Evolutionary conservation across 805 yeast species (phyloP).

Genomic region (Ogataea zsoltii): DNA sequence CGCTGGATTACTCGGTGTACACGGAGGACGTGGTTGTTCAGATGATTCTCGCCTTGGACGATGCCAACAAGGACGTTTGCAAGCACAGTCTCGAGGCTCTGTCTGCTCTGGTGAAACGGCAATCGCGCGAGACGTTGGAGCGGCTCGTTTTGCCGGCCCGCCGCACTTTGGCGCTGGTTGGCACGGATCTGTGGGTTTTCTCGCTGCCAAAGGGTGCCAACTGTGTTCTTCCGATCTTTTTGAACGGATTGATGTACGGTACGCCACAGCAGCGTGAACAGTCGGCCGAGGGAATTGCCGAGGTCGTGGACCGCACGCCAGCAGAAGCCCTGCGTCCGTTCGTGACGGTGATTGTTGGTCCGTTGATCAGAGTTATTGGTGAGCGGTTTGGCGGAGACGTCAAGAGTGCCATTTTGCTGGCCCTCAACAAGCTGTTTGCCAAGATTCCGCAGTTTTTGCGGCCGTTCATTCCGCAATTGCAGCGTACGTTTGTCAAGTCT

Average conservation of each 20-base stretch:
- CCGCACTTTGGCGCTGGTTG: slow-evolving; percentile 67
- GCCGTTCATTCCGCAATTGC: slow-evolving; percentile 96
- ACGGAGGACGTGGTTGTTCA: slow-evolving; percentile 73
- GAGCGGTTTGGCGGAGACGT: slow-evolving; percentile 90
- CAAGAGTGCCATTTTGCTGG: slow-evolving; percentile 88
- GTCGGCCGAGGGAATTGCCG: slow-evolving; percentile 88
- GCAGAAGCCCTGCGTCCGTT: slow-evolving; percentile 79
- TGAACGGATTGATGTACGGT: slow-evolving; percentile 96
- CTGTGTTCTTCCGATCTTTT: slow-evolving; percentile 85
- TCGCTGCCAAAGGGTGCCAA: slow-evolving; percentile 79
- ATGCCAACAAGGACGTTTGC: slow-evolving; percentile 61
- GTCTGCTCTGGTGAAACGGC: slow-evolving; percentile 63
- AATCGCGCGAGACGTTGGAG: slow-evolving; percentile 76
- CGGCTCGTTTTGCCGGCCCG: slow-evolving; percentile 77
- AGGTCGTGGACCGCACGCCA: slow-evolving; percentile 80
- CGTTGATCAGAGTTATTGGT: slow-evolving; percentile 95
- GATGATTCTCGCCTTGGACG: slow-evolving; percentile 72
- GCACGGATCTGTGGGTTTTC: slow-evolving; percentile 75
- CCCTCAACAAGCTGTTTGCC: slow-evolving; percentile 72
- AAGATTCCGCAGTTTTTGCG: slow-evolving; percentile 89
- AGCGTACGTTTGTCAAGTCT: slow-evolving; percentile 93
- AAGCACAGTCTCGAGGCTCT: slow-evolving; percentile 65
- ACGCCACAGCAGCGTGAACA: slow-evolving; percentile 76
- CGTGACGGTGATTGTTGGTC: slow-evolving; percentile 95
- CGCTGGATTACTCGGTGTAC: slow-evolving; percentile 70